phyloP scores from a whole-genome alignment of 768 basidiomycete genomes.

The Macrolepiota fuliginosa region DNA sequence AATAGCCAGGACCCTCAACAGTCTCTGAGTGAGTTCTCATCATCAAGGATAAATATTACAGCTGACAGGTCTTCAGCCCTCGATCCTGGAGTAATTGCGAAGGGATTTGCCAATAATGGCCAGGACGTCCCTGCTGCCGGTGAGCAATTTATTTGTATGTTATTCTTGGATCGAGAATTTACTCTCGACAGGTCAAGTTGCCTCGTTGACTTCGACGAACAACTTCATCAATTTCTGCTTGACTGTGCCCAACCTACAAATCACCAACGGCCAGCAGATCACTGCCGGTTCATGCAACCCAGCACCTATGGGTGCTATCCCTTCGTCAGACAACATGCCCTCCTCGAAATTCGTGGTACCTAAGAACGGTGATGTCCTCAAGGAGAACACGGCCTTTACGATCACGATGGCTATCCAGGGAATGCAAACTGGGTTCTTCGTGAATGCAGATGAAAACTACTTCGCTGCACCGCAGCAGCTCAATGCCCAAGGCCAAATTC shows the following conservation, averaged over 20 bases:
- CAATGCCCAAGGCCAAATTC: conserved; percentile 46
- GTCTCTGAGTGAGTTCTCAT: conserved; percentile 31
- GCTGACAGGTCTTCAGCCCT: conserved; percentile 23
- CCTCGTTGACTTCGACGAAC: conserved; percentile 54
- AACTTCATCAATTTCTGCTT: conserved; percentile 65
- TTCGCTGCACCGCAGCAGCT: conserved; percentile 55
- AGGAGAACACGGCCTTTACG: conserved; percentile 47
- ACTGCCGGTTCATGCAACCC: conserved; percentile 59
- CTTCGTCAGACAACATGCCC: conserved; percentile 45
- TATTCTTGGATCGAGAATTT: conserved; percentile 31
- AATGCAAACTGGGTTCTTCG: conserved; percentile 51
- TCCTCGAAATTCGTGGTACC: conserved; percentile 49
- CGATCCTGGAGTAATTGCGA: conserved; percentile 48
- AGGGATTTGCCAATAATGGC: conserved; percentile 56
- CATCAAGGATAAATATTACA: neutral
- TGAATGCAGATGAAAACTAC: conserved; percentile 49
- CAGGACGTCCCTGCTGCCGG: conserved; percentile 33
- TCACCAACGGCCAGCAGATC: conserved; percentile 57
- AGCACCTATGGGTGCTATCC: conserved; percentile 57
- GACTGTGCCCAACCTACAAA: conserved; percentile 42
- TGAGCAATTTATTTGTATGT: conserved; percentile 37
- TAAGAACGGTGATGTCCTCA: conserved; percentile 40
- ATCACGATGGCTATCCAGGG: conserved; percentile 43
- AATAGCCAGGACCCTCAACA: conserved; percentile 39
- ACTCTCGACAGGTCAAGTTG: conserved; percentile 44